A percentile compares a stretch with the other conserved stretches of the same genome.
These are phyloP conservation scores for Butyriboletus loyo DNA, from an alignment of 768 basidiomycete genomes.

Conservation along the genomic window DNA sequence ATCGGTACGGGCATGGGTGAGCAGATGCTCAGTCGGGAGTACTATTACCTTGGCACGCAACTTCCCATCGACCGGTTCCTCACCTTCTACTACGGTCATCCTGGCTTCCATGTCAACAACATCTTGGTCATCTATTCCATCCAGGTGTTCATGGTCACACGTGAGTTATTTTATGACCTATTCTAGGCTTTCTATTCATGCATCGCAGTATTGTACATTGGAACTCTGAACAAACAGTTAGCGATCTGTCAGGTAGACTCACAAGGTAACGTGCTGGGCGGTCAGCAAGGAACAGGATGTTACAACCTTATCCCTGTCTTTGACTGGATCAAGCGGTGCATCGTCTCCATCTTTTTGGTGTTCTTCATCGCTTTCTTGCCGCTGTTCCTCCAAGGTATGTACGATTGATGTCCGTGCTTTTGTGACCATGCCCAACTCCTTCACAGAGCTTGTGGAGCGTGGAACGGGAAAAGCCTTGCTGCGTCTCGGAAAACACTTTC, in stretches of 20 bases:
- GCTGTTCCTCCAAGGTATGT: conserved; percentile 88
- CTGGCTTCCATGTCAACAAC: conserved; percentile 99
- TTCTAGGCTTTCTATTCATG: conserved; percentile 2
- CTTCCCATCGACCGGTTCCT: conserved; percentile 97
- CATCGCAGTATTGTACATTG: conserved; percentile 79
- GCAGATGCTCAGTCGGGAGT: conserved; percentile 99
- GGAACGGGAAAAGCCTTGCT: conserved; percentile 94
- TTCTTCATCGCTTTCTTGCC: conserved; percentile 98
- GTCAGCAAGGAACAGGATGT: conserved; percentile 75
- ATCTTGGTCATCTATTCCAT: conserved; percentile 98
- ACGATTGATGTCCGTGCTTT: neutral
- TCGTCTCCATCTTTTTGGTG: conserved; percentile 97
- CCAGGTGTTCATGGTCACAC: conserved; percentile 93
- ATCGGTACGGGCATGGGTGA: conserved; percentile 99
- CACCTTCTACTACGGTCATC: conserved; percentile 99
- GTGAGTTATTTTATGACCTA: conserved; percentile 45
- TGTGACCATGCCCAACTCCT: conserved; percentile 1
- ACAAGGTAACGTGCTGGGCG: conserved; percentile 71
- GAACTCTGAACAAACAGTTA: conserved; percentile 93
- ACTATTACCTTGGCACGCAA: conserved; percentile 98
- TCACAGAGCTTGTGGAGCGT: conserved; percentile 86
- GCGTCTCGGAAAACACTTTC: conserved; percentile 93
- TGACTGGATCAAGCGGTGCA: conserved; percentile 96
- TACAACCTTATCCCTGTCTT: conserved; percentile 97
- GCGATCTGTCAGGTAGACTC: conserved; percentile 85